phyloP scores from a whole-genome alignment of 768 basidiomycete species.

The Podaxis sp. region DNA sequence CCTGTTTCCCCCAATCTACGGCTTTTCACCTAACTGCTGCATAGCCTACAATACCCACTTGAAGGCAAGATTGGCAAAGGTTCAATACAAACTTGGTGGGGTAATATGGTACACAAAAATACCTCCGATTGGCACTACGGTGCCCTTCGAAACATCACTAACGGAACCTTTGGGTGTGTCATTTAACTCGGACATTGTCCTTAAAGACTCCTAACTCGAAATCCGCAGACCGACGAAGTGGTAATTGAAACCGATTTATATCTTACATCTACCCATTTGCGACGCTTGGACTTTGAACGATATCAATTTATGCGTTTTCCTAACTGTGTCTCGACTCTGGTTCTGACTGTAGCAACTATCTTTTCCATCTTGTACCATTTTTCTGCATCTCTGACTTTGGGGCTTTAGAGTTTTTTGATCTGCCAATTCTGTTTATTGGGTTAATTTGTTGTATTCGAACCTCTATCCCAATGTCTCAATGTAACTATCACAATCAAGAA shows the following conservation, averaged over 20 bases:
- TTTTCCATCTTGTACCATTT: neutral
- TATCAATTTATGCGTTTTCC: neutral
- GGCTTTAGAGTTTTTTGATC: neutral
- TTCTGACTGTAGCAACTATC: neutral
- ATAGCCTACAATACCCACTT: constrained; percentile 45
- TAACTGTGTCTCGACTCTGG: neutral
- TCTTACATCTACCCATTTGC: neutral
- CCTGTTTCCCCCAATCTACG: neutral
- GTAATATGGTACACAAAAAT: constrained; percentile 34
- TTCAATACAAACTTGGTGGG: constrained; percentile 43
- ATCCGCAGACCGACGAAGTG: constrained; percentile 1
- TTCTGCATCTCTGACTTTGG: neutral
- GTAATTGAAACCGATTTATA: neutral
- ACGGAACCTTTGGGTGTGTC: constrained; percentile 38
- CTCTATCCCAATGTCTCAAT: neutral
- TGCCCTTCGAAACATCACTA: constrained; percentile 25
- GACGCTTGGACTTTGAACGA: neutral
- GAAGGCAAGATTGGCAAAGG: constrained; percentile 37
- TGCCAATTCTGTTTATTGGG: neutral
- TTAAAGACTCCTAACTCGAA: neutral
- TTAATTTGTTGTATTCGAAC: neutral
- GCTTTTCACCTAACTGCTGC: neutral
- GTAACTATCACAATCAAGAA: neutral
- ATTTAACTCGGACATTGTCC: neutral
- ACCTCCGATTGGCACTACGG: constrained; percentile 35